Evolutionary conservation across 179 eudicot genomes (phyloP).

Genomic region (Heliamphora ciliata): DNA sequence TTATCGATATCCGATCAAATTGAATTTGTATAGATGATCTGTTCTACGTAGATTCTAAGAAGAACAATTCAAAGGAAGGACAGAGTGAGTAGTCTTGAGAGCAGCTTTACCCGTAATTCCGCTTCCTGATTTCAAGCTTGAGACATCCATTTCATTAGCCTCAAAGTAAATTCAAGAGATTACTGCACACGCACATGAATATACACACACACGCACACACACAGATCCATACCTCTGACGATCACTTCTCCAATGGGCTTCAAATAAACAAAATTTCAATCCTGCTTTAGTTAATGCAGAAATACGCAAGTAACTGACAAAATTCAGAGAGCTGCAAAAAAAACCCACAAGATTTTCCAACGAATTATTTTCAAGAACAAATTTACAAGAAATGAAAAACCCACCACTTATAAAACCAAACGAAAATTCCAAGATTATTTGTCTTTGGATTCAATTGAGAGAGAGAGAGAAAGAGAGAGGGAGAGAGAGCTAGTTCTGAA

Average conservation of each 20-base stretch:
- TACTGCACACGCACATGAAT: not conserved
- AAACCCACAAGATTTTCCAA: constrained; percentile 1
- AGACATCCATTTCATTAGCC: not conserved
- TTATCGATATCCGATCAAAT: too few relatives aligned
- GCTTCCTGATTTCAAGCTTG: not conserved
- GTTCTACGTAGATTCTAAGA: too few relatives aligned
- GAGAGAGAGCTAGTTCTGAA: not conserved
- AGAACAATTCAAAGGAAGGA: too few relatives aligned
- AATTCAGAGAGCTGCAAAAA: constrained; percentile 9
- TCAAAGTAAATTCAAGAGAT: not conserved
- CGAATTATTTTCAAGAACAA: not conserved
- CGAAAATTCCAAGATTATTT: not conserved
- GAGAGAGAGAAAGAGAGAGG: not conserved
- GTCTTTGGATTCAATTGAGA: not conserved
- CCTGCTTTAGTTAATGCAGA: not conserved
- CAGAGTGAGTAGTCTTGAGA: too few relatives aligned
- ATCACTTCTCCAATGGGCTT: not conserved
- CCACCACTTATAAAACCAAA: constrained; percentile 4
- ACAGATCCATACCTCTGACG: not conserved
- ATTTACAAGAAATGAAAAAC: not conserved
- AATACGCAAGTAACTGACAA: not conserved
- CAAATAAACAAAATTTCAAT: not conserved
- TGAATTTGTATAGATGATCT: too few relatives aligned
- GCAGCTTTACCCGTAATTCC: not conserved
- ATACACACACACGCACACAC: not conserved